phyloP scores from a whole-genome alignment of 768 basidiomycete species.

The Nevesoporus exiguus region DNA sequence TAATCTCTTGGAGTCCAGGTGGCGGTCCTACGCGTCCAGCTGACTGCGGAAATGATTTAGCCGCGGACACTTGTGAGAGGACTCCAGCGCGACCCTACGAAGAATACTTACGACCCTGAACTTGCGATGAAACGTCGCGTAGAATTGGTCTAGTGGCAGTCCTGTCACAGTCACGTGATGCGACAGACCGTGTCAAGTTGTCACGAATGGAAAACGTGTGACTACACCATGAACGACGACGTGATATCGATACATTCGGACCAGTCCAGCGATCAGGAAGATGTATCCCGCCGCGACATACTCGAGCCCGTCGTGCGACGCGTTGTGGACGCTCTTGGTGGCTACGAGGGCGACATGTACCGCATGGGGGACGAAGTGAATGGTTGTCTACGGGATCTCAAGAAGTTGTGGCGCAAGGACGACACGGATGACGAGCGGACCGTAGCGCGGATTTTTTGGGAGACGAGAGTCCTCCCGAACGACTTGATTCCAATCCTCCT shows the following conservation, averaged over 20 bases:
- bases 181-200: constrained; percentile 24
- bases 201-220: constrained; percentile 10
- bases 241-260: constrained; percentile 34
- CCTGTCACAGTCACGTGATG: constrained; percentile 24
- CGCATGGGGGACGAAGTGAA: constrained; percentile 77
- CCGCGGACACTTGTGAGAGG: neutral
- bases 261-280: constrained; percentile 26
- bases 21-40: neutral
- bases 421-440: constrained; percentile 97
- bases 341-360: constrained; percentile 63
- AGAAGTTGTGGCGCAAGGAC: constrained; percentile 94
- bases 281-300: constrained; percentile 46
- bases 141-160: neutral
- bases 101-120: neutral
- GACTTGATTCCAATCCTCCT: constrained; percentile 86
- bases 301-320: constrained; percentile 66
- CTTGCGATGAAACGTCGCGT: neutral
- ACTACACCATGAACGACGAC: constrained; percentile 30
- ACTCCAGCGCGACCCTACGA: neutral
- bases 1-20: neutral
- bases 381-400: constrained; percentile 89
- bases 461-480: constrained; percentile 79
- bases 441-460: constrained; percentile 89
- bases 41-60: constrained; percentile 12
- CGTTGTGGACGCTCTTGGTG: constrained; percentile 80